These are phyloP conservation scores for Tricholoma bakamatsutake DNA, from an alignment of 768 basidiomycete species.

Conservation along the genomic window DNA sequence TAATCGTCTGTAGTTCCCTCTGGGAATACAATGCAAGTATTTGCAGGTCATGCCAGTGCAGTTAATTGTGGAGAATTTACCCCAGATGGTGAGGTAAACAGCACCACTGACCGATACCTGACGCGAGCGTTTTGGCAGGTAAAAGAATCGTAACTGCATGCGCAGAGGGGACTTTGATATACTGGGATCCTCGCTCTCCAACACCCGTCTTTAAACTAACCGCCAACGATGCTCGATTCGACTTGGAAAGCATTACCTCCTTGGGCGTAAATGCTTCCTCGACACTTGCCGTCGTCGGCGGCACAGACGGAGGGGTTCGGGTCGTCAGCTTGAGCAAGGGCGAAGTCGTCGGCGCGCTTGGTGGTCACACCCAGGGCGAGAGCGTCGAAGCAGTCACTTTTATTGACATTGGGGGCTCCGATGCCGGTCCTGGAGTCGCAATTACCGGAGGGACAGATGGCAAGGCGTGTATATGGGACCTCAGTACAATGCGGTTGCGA, in stretches of 20 bases:
- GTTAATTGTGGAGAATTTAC: slow-evolving; percentile 89
- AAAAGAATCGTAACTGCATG: slow-evolving; percentile 88
- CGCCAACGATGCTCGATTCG: slow-evolving; percentile 64
- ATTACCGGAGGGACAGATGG: slow-evolving; percentile 92
- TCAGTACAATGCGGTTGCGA: slow-evolving; percentile 78
- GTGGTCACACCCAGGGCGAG: slow-evolving; percentile 81
- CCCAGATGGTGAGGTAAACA: slow-evolving; percentile 59
- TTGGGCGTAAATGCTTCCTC: slow-evolving; percentile 81
- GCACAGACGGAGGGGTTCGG: slow-evolving; percentile 77
- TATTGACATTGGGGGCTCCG: slow-evolving; percentile 63
- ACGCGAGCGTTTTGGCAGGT: slow-evolving; percentile 34
- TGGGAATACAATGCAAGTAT: slow-evolving; percentile 93
- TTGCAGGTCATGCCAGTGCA: slow-evolving; percentile 82
- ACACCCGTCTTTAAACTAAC: slow-evolving; percentile 79
- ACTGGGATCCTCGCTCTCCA: slow-evolving; percentile 86
- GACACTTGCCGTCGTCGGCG: slow-evolving; percentile 88
- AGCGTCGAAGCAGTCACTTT: slow-evolving; percentile 86
- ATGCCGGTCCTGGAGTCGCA: slow-evolving; percentile 52
- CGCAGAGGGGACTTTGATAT: slow-evolving; percentile 72
- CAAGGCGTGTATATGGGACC: slow-evolving; percentile 92
- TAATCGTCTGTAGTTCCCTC: slow-evolving; percentile 66
- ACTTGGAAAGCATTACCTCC: slow-evolving; percentile 80
- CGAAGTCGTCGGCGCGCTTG: slow-evolving; percentile 69
- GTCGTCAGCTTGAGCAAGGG: slow-evolving; percentile 86
- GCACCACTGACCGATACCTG: neutral